Conservation (phyloP, 176 grass and related monocot species). For the Olyra latifolia region DNA sequence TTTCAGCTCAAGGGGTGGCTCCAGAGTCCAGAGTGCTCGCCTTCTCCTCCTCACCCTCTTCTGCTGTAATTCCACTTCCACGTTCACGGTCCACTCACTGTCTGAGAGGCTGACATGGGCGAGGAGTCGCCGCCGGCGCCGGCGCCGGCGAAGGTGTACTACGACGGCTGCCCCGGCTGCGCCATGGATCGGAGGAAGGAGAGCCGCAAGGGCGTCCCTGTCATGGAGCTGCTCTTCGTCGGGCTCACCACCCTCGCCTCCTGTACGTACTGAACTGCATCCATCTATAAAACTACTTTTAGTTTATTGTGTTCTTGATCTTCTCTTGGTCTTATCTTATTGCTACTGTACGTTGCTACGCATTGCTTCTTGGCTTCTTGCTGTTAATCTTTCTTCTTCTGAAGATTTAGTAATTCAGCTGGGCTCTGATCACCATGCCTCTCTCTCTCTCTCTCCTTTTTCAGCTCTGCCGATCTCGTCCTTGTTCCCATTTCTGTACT, state of each 20-base stretch:
- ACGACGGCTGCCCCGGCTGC: slow-evolving; percentile 62
- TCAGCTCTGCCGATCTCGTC: slow-evolving; percentile 60
- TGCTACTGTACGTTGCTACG: not conserved
- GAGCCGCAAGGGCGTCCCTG: slow-evolving; percentile 25
- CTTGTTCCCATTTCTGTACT: slow-evolving; percentile 75
- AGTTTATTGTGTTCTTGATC: not conserved
- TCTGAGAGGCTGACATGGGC: not conserved
- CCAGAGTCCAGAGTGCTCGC: too few relatives aligned
- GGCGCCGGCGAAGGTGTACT: slow-evolving; percentile 28
- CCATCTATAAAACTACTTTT: too few relatives aligned
- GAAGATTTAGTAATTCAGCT: too few relatives aligned
- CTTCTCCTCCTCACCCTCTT: too few relatives aligned
- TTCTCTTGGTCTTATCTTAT: slow-evolving; percentile 13
- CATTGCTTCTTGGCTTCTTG: not conserved
- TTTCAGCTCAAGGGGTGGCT: too few relatives aligned
- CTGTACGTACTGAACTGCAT: not conserved
- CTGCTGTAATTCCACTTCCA: too few relatives aligned
- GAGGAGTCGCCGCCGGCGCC: not conserved
- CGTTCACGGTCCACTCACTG: too few relatives aligned
- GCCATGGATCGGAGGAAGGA: slow-evolving; percentile 45
- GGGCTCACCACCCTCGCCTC: slow-evolving; percentile 31
- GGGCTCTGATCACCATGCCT: too few relatives aligned
- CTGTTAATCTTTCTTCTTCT: too few relatives aligned
- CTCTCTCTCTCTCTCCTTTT: not conserved
- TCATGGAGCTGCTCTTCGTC: slow-evolving; percentile 50